Conservation (phyloP, 2,329 filamentous ascomycete genomes). For the Sporothrix pseudoabietina region DNA sequence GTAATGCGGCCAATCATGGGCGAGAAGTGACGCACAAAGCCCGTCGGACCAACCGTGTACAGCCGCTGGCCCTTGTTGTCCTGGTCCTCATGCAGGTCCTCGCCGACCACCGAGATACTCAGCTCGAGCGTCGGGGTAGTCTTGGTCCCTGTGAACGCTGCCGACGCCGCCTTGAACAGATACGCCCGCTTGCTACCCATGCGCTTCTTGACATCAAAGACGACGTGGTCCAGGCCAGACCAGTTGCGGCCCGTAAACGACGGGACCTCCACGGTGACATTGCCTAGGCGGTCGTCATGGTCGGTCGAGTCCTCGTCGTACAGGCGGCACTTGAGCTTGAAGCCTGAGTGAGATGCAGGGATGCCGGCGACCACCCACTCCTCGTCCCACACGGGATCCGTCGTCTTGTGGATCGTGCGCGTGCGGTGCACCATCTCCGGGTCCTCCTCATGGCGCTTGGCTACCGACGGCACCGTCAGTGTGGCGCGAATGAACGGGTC, state of each 20-base stretch:
- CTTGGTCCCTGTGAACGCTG: constrained; percentile 62
- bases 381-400: constrained; percentile 78
- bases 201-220: constrained; percentile 77
- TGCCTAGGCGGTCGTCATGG: constrained; percentile 84
- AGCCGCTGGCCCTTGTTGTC: constrained; percentile 67
- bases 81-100: constrained; percentile 50
- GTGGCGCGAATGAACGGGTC: constrained; percentile 82
- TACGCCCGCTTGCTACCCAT: constrained; percentile 87
- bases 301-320: constrained; percentile 90
- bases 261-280: constrained; percentile 70
- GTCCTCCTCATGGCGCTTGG: constrained; percentile 82
- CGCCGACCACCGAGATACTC: constrained; percentile 75
- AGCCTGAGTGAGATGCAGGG: constrained; percentile 60
- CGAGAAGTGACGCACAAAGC: constrained; percentile 82
- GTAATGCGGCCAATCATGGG: constrained; percentile 83
- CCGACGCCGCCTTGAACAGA: constrained; percentile 67
- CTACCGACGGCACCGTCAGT: constrained; percentile 65
- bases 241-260: constrained; percentile 62
- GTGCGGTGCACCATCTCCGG: constrained; percentile 74
- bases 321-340: constrained; percentile 79
- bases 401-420: constrained; percentile 69
- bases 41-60: constrained; percentile 76
- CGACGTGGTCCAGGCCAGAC: constrained; percentile 62
- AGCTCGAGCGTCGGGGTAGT: constrained; percentile 72
- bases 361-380: constrained; percentile 89